Base-by-base conservation (phyloP, 2,329 filamentous ascomycete genomes). In the Colletotrichum lini region DNA sequence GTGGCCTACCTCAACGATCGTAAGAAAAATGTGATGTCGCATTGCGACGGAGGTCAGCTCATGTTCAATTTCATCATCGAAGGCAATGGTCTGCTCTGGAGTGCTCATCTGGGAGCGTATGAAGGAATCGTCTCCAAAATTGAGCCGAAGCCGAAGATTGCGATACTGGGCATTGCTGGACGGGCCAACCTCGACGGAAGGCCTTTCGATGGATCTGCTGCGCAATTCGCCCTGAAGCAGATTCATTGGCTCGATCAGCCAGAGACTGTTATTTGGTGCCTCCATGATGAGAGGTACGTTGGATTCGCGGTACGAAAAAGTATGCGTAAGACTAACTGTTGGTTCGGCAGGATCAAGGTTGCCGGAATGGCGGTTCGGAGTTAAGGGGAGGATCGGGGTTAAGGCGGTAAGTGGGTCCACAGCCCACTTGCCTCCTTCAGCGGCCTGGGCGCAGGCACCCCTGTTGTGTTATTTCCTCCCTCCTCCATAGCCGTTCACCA, bases 161-260 rank as follows among this genome's bases (percentile, higher is more conserved):
- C 56, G 5, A 61, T 67, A 1, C 57, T 67, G 16, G 50, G 38
- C 26, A 67, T 67, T 2, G 57, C 65, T 4, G 65, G 65, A 10
- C 13, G 65, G 40, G 65, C 65, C 8, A 67, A 67, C 16, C 40
- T 54, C 10, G 56, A 67, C n/a, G 65, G 65, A 8, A 38, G 65
- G 3, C 65, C 65, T 4, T 67, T 38, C 26, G 21, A 62, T n/a
- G 65, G 65, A 1, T 67, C 65, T 3, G 65, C 65, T 9, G 65
- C 65, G 15, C 52, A 49, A 9, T 67, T 67, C 26, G 57, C 65
- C 2, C 49, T 54, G 40, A 40, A 67, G 1, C 21, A 67, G 18
- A 54, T 62, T 12, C 57, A 40, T 15, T 67, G 65, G 65, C 65
- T 67, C 3, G 42, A 40, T 12, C 57, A 67, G n/a, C 57, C 65